A percentile compares a stretch with the other conserved stretches of the same genome.
Evolutionary conservation across 257 asterid species (phyloP).

Genomic region (Przewalskia tangutica): DNA sequence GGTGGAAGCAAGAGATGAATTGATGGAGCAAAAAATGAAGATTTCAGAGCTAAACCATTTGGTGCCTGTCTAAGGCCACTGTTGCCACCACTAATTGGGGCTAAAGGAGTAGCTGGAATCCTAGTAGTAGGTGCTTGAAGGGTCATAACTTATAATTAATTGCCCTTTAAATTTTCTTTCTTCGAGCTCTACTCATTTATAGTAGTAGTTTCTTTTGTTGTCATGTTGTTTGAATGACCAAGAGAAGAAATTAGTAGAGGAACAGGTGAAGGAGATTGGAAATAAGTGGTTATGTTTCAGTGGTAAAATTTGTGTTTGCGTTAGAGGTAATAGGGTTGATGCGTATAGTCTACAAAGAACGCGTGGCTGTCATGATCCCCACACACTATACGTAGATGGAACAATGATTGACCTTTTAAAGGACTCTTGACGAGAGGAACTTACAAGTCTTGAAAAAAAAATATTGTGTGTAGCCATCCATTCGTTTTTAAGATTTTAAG

Average conservation of each 20-base stretch:
- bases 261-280: constrained; percentile 12
- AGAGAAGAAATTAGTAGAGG: not conserved
- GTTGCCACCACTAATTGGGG: constrained; percentile 24
- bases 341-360: constrained; percentile 10
- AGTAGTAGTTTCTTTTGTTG: not conserved
- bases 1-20: constrained; percentile 40
- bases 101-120: constrained; percentile 12
- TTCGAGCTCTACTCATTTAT: not conserved
- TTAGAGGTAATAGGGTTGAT: constrained; percentile 14
- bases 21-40: constrained; percentile 59
- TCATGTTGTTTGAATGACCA: not conserved
- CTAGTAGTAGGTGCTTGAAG: constrained; percentile 31
- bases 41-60: constrained; percentile 41
- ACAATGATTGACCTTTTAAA: too few relatives aligned
- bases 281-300: constrained; percentile 17
- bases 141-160: constrained; percentile 34
- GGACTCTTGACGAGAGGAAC: too few relatives aligned
- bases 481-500: too few relatives aligned
- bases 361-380: constrained; percentile 69
- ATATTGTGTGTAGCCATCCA: too few relatives aligned
- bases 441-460: too few relatives aligned
- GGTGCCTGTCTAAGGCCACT: constrained; percentile 42
- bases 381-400: too few relatives aligned
- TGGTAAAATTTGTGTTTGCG: constrained; percentile 5
- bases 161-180: not conserved